Conservation (phyloP, 805 yeast genomes). For the Monosporozyma unispora region DNA sequence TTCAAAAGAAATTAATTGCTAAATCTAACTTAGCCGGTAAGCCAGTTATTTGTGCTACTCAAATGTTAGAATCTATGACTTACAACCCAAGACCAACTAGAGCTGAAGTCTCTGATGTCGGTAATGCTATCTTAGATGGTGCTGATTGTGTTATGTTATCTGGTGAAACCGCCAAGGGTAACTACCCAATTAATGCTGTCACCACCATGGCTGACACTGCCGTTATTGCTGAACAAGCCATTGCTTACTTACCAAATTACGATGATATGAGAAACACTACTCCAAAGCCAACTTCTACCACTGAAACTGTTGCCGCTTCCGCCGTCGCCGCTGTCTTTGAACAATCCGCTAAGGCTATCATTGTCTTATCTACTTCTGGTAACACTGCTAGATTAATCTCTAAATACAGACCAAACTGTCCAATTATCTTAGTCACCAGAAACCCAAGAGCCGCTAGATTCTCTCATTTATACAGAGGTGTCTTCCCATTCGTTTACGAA, state of each 20-base stretch:
- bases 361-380: conserved; percentile 93
- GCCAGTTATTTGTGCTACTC: conserved; percentile 99
- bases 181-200: conserved; percentile 96
- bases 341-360: conserved; percentile 93
- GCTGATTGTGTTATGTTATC: conserved; percentile 99
- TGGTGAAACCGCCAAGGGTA: conserved; percentile 99
- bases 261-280: conserved; percentile 84
- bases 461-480: conserved; percentile 96
- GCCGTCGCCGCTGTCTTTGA: conserved; percentile 95
- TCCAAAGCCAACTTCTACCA: conserved; percentile 80
- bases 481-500: conserved; percentile 87
- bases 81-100: conserved; percentile 99
- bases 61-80: conserved; percentile 99
- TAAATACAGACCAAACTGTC: conserved; percentile 95
- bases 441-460: conserved; percentile 87
- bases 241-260: conserved; percentile 76
- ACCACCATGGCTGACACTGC: conserved; percentile 98
- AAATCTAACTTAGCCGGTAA: conserved; percentile 98
- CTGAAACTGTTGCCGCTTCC: conserved; percentile 95
- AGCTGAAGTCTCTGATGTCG: conserved; percentile 98
- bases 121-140: conserved; percentile 98
- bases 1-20: conserved; percentile 97
- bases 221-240: conserved; percentile 91
- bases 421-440: conserved; percentile 97
- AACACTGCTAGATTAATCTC: conserved; percentile 91